Base-by-base conservation (phyloP, 495 filamentous ascomycete species). In the Trichoderma erinaceum region DNA sequence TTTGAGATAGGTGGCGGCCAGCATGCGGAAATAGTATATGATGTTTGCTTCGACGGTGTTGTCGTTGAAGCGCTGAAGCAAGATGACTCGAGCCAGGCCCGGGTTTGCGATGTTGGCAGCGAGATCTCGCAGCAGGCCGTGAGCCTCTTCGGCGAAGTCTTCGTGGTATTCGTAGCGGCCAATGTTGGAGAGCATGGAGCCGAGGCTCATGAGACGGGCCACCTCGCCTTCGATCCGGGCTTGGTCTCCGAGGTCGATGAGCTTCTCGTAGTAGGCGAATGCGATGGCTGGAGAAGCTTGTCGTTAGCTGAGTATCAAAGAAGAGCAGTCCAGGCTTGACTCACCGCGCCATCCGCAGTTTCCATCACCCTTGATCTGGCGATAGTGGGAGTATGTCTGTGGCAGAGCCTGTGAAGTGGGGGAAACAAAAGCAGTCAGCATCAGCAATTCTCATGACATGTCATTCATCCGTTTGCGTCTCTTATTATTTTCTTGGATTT, bases 291-390 rank as follows among this genome's bases (percentile, higher is more conserved):
- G 8, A 52, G 21, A 64, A 16, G 1, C n/a, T 7, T 38, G 32
- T 46, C 13, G n/a, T 32, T 44, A 35, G 27, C 18, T 48, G 12
- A 3, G 21, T 11, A 6, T 52, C 16, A 16, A 16, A 23, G 48
- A 23, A 52, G 10, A 32, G 10, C 41, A 16, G 12, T 0, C 25
- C 4, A 63, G 10, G 15, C 18, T 6, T 27, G n/a, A 80, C 77
- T 75, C 85, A 97, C 94, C 95, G 89, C 95, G 85, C 94, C 95
- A 99, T 71, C 95, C 95, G 80, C 95, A 99, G 74, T 96, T 93
- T 46, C 95, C 95, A 79, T 99, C 95, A 25, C 95, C 93, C 75
- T 88, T 89, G 78, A 97, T 88, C 4, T 89, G 89, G 52, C 95
- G 91, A 72, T 91, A 95, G 72, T 92, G 88, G 18, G 92, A 91